Evolutionary conservation across 768 basidiomycete genomes (phyloP), one percentile per base, ranked within the genome.

Genomic region (Grammothele lineata): DNA sequence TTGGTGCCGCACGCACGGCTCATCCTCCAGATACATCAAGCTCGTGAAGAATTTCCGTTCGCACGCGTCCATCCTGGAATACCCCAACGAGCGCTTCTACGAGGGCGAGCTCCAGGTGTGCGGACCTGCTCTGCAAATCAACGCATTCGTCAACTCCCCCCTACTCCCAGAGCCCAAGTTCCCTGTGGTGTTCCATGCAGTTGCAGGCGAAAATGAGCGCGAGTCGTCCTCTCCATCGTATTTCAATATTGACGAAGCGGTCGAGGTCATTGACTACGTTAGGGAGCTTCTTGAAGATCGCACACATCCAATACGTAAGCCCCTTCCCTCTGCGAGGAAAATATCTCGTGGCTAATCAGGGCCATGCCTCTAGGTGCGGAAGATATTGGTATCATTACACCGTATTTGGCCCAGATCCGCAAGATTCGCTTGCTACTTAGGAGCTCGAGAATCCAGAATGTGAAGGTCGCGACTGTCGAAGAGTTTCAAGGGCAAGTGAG

Each of bases 41-140:
- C 66, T 83, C 9, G 56, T 77, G 30, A 78, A 78, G 60, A 80
- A 81, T 59, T 82, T 75, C 66, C 58, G 80, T 10, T 80, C 76
- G 3, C 81, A 83, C 52, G 63, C 64, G 3, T 66, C 68, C 7
- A 83, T 85, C 37, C 62, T 84, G 17, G 46, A 66, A 3, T 83
- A 77, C 62, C 72, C 81, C 1, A 84, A 84, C 51, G 60, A 71
- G n/a, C 49, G 56, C 37, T 68, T 73, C 51, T 73, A 73, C 53
- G 53, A 57, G 8, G 56, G 56, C 32, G 66, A 65, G 12, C 63
- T 73, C 15, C 55, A 62, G 21, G 56, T 62, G 0, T 50, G 51
- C 35, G 71, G 59, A 2, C 52, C 64, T 22, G 44, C 42, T 2
- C 46, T 42, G 0, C 39, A 64, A 12, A 64, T 66, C 56, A 44